phyloP scores from a whole-genome alignment of 1,284 basidiomycete genomes.

The Leccinum pachyderme region DNA sequence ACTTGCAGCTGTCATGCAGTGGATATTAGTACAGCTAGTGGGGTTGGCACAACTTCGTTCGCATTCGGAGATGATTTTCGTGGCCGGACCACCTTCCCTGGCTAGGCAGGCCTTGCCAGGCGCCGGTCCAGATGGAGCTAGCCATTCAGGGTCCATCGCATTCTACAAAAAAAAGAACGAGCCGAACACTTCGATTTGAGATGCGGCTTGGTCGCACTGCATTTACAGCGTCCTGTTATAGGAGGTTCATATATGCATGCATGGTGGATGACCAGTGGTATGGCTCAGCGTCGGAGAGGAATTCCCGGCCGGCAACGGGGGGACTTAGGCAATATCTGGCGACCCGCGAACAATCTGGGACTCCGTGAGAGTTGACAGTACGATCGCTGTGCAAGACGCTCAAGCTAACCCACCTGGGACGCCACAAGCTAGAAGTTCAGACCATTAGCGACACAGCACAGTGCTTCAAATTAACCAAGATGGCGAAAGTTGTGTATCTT shows the following conservation, averaged over 20 bases:
- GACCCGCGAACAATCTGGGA: not conserved
- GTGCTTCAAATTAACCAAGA: not conserved
- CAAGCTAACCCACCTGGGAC: not conserved
- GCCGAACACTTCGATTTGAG: no score
- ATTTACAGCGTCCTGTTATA: no score
- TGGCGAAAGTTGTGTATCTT: slow-evolving; percentile 3
- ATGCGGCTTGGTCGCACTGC: not conserved
- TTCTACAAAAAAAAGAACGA: not conserved
- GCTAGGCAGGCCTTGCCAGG: not conserved
- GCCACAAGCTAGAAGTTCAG: not conserved
- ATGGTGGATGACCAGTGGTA: not conserved
- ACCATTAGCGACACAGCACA: not conserved
- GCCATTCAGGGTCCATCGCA: not conserved
- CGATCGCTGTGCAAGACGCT: not conserved
- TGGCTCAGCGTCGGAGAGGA: not conserved
- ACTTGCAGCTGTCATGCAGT: not conserved
- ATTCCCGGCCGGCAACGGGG: not conserved
- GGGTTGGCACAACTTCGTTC: no score
- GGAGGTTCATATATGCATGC: no score
- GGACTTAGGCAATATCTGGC: not conserved
- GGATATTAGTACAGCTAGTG: not conserved
- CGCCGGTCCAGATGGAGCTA: not conserved
- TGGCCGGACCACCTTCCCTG: not conserved
- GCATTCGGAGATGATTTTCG: not conserved
- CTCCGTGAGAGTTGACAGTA: not conserved